Conservation (phyloP, 1,284 basidiomycete genomes). For the Ceratobasidium sp. region DNA sequence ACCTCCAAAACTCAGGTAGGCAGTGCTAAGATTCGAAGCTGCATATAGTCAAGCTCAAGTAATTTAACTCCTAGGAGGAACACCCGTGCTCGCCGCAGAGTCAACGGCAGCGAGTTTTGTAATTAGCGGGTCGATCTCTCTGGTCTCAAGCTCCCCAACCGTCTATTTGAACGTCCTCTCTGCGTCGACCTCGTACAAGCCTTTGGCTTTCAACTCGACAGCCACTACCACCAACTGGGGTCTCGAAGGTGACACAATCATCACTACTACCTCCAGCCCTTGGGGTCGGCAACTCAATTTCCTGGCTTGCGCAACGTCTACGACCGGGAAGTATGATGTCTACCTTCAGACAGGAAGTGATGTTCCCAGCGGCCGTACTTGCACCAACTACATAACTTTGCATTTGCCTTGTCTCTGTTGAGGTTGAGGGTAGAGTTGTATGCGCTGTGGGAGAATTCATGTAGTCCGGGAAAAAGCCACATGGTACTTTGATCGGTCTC, state of each 20-base stretch:
- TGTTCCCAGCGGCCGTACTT: constrained; percentile 59
- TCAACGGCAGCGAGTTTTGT: constrained; percentile 63
- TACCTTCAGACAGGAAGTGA: constrained; percentile 66
- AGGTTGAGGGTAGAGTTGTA: too few species aligned
- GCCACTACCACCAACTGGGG: constrained; percentile 66
- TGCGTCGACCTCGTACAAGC: constrained; percentile 61
- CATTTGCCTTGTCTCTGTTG: constrained; percentile 67
- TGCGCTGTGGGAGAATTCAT: too few species aligned
- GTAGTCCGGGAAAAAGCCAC: too few species aligned
- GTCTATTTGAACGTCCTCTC: constrained; percentile 63
- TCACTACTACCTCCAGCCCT: constrained; percentile 49
- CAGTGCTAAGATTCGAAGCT: constrained; percentile 10
- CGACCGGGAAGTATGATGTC: constrained; percentile 59
- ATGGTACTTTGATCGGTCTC: background rate
- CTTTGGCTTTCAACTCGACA: constrained; percentile 60
- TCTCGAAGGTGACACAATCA: constrained; percentile 69
- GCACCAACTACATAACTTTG: constrained; percentile 59
- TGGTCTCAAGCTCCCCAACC: constrained; percentile 57
- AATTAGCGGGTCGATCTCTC: constrained; percentile 61
- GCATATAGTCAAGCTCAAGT: background rate
- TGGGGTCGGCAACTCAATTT: constrained; percentile 66
- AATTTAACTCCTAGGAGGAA: constrained; percentile 55
- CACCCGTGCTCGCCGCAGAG: constrained; percentile 65
- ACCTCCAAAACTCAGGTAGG: constrained; percentile 64
- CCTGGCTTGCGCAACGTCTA: constrained; percentile 62